Evolutionary conservation across 805 yeast genomes (phyloP).

Genomic region (Lachancea mirantina): DNA sequence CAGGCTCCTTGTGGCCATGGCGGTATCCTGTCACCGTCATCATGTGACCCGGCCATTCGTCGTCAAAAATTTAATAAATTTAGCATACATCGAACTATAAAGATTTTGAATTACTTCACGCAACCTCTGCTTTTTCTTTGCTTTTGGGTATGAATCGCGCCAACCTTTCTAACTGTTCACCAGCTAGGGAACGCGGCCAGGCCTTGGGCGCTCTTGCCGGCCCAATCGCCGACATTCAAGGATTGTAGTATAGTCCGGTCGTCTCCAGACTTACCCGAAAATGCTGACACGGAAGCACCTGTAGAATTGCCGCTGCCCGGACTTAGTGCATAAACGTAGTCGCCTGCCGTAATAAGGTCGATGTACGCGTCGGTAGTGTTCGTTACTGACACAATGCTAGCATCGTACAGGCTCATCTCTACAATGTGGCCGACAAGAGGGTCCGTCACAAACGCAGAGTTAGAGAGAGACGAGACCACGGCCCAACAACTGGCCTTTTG

Average conservation of each 20-base stretch:
- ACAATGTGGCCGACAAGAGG: slow-evolving; percentile 11
- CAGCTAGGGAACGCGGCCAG: slow-evolving; percentile 7
- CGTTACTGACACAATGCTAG: slow-evolving; percentile 6
- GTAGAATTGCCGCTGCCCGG: slow-evolving; percentile 4
- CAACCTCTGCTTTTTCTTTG: too few relatives aligned
- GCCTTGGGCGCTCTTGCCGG: slow-evolving; percentile 10
- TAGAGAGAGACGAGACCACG: slow-evolving; percentile 3
- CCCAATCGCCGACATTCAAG: slow-evolving; percentile 4
- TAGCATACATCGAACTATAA: too few relatives aligned
- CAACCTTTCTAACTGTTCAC: too few relatives aligned
- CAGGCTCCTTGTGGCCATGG: too few relatives aligned
- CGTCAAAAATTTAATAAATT: too few relatives aligned
- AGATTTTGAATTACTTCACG: too few relatives aligned
- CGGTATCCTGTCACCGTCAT: too few relatives aligned
- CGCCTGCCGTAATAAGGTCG: slow-evolving; percentile 9
- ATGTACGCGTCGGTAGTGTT: slow-evolving; percentile 7
- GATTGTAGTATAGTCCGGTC: slow-evolving; percentile 7
- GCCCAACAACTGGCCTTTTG: slow-evolving; percentile 10
- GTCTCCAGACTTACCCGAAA: slow-evolving; percentile 4
- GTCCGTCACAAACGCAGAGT: slow-evolving; percentile 9
- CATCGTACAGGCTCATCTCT: slow-evolving; percentile 9
- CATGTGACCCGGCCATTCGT: too few relatives aligned
- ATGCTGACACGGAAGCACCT: slow-evolving; percentile 8
- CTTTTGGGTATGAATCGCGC: too few relatives aligned
- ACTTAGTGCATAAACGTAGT: slow-evolving; percentile 6